Percentiles rank a stretch among this genome's conserved stretches.
Evolutionary conservation across 1,284 basidiomycete genomes (phyloP).

Genomic region (Malassezia brasiliensis): DNA sequence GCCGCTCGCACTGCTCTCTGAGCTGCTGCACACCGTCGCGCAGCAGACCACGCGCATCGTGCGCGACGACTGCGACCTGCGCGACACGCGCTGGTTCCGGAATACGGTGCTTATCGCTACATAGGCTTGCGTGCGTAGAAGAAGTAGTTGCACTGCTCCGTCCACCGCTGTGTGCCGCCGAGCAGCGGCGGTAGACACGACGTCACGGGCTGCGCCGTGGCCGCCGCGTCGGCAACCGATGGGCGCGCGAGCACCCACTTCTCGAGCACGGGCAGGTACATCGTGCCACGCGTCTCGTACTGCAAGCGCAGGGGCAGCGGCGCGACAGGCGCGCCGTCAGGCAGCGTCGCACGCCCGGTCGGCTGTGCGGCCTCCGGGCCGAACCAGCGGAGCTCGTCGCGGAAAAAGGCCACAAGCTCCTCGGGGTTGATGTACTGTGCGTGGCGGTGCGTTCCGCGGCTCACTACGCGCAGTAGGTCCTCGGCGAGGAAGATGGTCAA

Average conservation of each 20-base stretch:
- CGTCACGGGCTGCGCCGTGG: background rate
- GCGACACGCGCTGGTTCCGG: constrained; percentile 31
- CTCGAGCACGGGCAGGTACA: constrained; percentile 32
- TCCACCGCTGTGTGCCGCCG: constrained; percentile 12
- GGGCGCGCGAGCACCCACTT: constrained; percentile 27
- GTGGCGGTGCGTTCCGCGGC: constrained; percentile 82
- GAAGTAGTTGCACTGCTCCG: constrained; percentile 43
- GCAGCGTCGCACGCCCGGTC: background rate
- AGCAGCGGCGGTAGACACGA: constrained; percentile 6
- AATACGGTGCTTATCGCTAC: constrained; percentile 16
- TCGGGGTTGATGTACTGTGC: constrained; percentile 79
- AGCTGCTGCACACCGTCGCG: constrained; percentile 38
- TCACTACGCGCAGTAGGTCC: constrained; percentile 65
- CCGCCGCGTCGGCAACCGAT: constrained; percentile 15
- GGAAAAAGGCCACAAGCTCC: constrained; percentile 79
- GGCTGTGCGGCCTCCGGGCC: background rate
- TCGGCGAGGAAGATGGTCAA: constrained; percentile 87
- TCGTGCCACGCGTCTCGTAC: constrained; percentile 35
- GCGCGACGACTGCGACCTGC: constrained; percentile 34
- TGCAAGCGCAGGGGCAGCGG: constrained; percentile 27
- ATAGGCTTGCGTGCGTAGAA: constrained; percentile 43
- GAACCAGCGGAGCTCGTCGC: constrained; percentile 51
- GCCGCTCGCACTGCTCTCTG: constrained; percentile 29
- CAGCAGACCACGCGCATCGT: constrained; percentile 23
- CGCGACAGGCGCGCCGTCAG: background rate